These are phyloP conservation scores for Noccaea bulbosa DNA, from an alignment of 345 rosid species.

Conservation along the genomic window DNA sequence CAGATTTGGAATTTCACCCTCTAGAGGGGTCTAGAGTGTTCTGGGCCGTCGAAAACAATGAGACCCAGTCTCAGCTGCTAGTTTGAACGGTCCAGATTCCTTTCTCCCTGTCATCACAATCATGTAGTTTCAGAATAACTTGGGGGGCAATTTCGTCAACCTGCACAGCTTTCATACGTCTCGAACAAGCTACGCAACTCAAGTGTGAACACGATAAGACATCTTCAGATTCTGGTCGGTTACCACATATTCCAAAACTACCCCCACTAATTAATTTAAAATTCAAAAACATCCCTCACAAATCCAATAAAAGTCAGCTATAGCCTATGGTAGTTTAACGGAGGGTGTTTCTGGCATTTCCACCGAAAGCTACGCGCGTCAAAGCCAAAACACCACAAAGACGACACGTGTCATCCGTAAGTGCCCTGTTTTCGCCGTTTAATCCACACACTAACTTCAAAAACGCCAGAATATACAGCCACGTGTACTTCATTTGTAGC, in stretches of 20 bases:
- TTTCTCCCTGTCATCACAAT: background rate
- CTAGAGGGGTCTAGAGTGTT: constrained; percentile 34
- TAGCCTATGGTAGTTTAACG: background rate
- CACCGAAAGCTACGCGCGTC: constrained; percentile 40
- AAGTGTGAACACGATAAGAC: constrained; percentile 36
- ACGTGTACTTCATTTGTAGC: constrained; percentile 49
- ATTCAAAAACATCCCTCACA: background rate
- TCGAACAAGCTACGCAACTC: constrained; percentile 33
- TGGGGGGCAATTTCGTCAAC: constrained; percentile 26
- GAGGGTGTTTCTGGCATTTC: constrained; percentile 44
- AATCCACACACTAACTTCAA: constrained; percentile 19
- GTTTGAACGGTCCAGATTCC: constrained; percentile 33
- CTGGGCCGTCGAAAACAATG: constrained; percentile 30
- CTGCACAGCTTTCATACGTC: background rate
- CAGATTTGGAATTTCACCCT: background rate
- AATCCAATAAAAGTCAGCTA: constrained; percentile 39
- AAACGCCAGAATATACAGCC: constrained; percentile 32
- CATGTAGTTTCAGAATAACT: background rate
- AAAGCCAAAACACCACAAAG: constrained; percentile 10
- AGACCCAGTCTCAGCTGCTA: background rate
- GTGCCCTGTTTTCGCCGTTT: constrained; percentile 14
- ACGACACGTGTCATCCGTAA: constrained; percentile 44
- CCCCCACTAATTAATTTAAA: background rate
- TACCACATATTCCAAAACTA: constrained; percentile 16
- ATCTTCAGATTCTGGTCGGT: constrained; percentile 26